These are phyloP conservation scores for Avena sativa DNA, from an alignment of 176 grass and related monocot species.

Conservation along the genomic window DNA sequence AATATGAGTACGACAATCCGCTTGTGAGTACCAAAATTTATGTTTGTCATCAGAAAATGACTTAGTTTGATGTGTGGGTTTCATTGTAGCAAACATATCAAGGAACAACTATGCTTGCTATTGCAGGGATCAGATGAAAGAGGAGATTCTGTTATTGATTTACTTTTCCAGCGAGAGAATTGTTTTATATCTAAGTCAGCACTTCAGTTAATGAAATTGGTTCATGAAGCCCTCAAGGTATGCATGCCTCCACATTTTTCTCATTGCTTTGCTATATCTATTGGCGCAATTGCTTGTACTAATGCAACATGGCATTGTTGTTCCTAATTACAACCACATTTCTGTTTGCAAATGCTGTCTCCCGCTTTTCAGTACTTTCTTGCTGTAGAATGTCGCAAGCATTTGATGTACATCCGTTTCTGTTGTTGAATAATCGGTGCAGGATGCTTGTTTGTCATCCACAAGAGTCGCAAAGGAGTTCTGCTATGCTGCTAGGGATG, in stretches of 20 bases:
- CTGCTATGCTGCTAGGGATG: constrained; percentile 91
- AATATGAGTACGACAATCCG: constrained; percentile 68
- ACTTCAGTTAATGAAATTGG: constrained; percentile 76
- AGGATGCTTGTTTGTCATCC: constrained; percentile 97
- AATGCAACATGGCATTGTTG: constrained; percentile 1
- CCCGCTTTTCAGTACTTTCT: neutral
- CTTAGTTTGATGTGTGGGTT: constrained; percentile 31
- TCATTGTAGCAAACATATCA: constrained; percentile 29
- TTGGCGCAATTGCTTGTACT: constrained; percentile 10
- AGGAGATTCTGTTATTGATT: constrained; percentile 71
- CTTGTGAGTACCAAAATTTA: constrained; percentile 63
- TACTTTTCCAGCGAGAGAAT: constrained; percentile 83
- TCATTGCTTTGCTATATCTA: constrained; percentile 31
- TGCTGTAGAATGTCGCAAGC: constrained; percentile 15
- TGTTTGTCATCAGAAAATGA: constrained; percentile 32
- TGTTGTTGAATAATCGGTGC: constrained; percentile 78
- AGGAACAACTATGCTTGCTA: constrained; percentile 35
- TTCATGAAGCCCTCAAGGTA: constrained; percentile 92
- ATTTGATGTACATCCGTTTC: constrained; percentile 60
- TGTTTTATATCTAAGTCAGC: constrained; percentile 86
- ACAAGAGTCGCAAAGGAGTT: constrained; percentile 89
- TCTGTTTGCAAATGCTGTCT: constrained; percentile 22
- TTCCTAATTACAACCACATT: constrained; percentile 33
- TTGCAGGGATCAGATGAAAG: constrained; percentile 53
- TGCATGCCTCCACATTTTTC: constrained; percentile 36